Evolutionary conservation across 2,329 filamentous ascomycete genomes (phyloP).

Genomic region (Dactylellina cionopaga): DNA sequence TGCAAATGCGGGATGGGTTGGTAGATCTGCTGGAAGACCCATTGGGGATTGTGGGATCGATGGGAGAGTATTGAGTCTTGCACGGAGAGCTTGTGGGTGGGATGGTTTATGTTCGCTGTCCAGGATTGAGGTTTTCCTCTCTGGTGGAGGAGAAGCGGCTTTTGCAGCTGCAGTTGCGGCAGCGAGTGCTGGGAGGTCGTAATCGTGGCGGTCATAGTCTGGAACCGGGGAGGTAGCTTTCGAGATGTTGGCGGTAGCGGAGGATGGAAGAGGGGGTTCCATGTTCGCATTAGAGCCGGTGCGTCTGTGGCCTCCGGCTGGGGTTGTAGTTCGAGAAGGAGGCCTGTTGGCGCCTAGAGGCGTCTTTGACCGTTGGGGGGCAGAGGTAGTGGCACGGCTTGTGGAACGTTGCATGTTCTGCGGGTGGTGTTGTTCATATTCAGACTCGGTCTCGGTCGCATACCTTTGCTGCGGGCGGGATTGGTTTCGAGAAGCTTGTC

Average conservation of each 20-base stretch:
- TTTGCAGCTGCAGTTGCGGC: slow-evolving; percentile 35
- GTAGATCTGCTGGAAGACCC: slow-evolving; percentile 47
- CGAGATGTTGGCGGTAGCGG: slow-evolving; percentile 13
- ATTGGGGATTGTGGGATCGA: slow-evolving; percentile 51
- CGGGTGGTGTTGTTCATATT: slow-evolving; percentile 18
- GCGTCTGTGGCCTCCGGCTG: slow-evolving; percentile 30
- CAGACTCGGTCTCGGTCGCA: slow-evolving; percentile 39
- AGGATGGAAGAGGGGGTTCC: slow-evolving; percentile 28
- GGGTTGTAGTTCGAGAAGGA: slow-evolving; percentile 47
- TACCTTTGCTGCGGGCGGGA: slow-evolving; percentile 27
- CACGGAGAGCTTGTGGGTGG: slow-evolving; percentile 39
- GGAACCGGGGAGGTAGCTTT: slow-evolving; percentile 42
- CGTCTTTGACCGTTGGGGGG: slow-evolving; percentile 38
- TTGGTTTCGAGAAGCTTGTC: slow-evolving; percentile 45
- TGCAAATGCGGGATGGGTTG: slow-evolving; percentile 48
- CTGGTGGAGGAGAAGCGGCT: slow-evolving; percentile 20
- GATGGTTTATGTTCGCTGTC: slow-evolving; percentile 44
- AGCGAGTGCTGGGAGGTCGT: slow-evolving; percentile 49
- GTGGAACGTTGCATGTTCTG: slow-evolving; percentile 23
- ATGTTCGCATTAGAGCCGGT: slow-evolving; percentile 28
- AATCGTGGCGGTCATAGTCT: slow-evolving; percentile 51
- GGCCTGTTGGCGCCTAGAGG: slow-evolving; percentile 22
- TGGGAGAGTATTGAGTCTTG: slow-evolving; percentile 41
- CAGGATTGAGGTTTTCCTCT: slow-evolving; percentile 30
- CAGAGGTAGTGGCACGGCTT: slow-evolving; percentile 12